phyloP scores from a whole-genome alignment of 768 basidiomycete genomes.

The Amyloporia xantha region DNA sequence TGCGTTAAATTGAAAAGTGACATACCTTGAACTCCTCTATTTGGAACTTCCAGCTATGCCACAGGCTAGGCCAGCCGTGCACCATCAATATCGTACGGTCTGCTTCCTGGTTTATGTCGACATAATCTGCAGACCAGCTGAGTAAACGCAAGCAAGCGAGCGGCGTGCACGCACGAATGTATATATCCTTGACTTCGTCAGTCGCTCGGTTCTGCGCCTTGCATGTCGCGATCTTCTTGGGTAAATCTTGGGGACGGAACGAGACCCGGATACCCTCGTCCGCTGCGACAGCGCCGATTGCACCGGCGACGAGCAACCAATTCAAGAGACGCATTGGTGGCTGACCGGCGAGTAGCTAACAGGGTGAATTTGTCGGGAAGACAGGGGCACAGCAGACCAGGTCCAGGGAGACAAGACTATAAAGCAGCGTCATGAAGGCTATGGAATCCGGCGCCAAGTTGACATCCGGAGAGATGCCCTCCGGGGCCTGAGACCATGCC shows the following conservation, averaged over 20 bases:
- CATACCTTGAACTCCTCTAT: slow-evolving; percentile 58
- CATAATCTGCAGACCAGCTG: slow-evolving; percentile 47
- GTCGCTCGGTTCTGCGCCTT: slow-evolving; percentile 35
- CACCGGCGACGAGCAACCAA: neutral
- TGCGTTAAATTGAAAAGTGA: neutral
- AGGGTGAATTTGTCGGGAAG: too few species aligned
- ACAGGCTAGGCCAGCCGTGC: slow-evolving; percentile 75
- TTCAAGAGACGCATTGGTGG: neutral
- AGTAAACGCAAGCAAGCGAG: neutral
- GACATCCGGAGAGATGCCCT: too few species aligned
- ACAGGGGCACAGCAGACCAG: too few species aligned
- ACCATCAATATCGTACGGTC: slow-evolving; percentile 55
- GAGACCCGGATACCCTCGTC: slow-evolving; percentile 1
- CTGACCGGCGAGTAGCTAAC: too few species aligned
- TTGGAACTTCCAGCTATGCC: slow-evolving; percentile 71
- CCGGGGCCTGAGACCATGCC: too few species aligned
- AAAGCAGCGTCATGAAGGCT: too few species aligned
- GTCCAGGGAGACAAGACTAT: too few species aligned
- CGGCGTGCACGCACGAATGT: slow-evolving; percentile 43
- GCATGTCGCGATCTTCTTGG: slow-evolving; percentile 31
- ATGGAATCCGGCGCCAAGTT: too few species aligned
- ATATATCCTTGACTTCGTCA: slow-evolving; percentile 29
- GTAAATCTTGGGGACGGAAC: slow-evolving; percentile 5
- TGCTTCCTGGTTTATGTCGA: slow-evolving; percentile 52
- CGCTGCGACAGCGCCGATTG: neutral